Evolutionary conservation across 129 eudicot genomes (phyloP).

Genomic region (Saposhnikovia divaricata): DNA sequence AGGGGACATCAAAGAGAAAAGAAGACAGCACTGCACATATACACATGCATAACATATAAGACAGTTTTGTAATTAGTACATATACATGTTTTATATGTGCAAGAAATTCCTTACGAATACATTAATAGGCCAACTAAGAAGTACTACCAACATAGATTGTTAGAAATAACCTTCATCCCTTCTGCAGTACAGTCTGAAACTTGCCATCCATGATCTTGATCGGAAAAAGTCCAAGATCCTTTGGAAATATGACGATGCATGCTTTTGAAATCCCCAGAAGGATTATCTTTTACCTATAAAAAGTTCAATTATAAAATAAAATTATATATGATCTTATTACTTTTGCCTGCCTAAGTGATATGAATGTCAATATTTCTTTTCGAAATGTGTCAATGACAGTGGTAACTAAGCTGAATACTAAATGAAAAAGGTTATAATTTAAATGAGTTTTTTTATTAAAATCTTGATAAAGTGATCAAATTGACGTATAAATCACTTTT

Average conservation of each 20-base stretch:
- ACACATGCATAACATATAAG: conserved; percentile 6
- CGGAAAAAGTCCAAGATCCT: conserved; percentile 92
- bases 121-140: background rate
- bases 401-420: too few species aligned
- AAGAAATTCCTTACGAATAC: background rate
- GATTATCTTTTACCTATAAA: conserved; percentile 63
- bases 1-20: conserved; percentile 67
- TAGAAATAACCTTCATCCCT: background rate
- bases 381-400: too few species aligned
- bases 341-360: too few species aligned
- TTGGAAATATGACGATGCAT: conserved; percentile 85
- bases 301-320: background rate
- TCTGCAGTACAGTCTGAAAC: conserved; percentile 7
- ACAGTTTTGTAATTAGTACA: background rate
- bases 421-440: too few species aligned
- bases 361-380: too few species aligned
- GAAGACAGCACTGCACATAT: conserved; percentile 58
- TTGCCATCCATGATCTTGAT: conserved; percentile 6
- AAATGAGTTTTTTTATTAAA: too few species aligned
- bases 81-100: background rate
- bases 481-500: too few species aligned
- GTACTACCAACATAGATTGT: too few species aligned
- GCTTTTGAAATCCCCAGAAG: conserved; percentile 70
- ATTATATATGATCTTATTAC: too few species aligned
- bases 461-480: too few species aligned